Evolutionary conservation across 257 asterid genomes (phyloP).

Genomic region (Primulina huaijiensis): DNA sequence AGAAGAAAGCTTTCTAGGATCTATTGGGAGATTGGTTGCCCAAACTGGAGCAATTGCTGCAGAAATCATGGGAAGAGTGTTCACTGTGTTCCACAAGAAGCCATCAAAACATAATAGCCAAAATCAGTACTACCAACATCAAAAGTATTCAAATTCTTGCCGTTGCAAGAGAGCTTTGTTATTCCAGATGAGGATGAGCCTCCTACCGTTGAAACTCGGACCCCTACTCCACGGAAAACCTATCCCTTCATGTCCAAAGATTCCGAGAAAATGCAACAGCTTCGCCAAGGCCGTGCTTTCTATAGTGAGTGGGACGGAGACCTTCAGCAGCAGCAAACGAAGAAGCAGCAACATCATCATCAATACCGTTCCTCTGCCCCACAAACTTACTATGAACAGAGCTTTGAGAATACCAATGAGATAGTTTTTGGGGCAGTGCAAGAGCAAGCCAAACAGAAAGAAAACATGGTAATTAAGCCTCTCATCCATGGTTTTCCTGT

Average conservation of each 20-base stretch:
- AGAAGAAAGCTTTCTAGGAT: conserved; percentile 67
- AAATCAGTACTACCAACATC: conserved; percentile 45
- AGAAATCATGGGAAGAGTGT: conserved; percentile 62
- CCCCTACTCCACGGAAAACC: conserved; percentile 87
- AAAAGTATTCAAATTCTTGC: conserved; percentile 49
- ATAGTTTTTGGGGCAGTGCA: conserved; percentile 88
- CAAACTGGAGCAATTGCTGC: conserved; percentile 63
- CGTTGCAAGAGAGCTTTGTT: conserved; percentile 76
- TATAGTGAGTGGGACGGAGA: conserved; percentile 72
- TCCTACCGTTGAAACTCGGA: conserved; percentile 62
- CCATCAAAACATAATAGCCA: conserved; percentile 36
- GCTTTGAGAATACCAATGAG: conserved; percentile 59
- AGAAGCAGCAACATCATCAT: conserved; percentile 69
- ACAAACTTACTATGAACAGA: conserved; percentile 67
- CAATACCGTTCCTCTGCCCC: conserved; percentile 59
- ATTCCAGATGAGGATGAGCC: conserved; percentile 79
- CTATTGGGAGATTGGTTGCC: conserved; percentile 50
- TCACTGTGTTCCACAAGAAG: conserved; percentile 60
- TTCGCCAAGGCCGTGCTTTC: conserved; percentile 67
- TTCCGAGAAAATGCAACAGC: conserved; percentile 85
- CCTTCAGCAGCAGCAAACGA: conserved; percentile 34
- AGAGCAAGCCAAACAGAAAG: conserved; percentile 46
- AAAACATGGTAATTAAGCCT: conserved; percentile 60
- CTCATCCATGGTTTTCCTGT: conserved; percentile 48
- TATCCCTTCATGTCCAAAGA: conserved; percentile 90